Percentiles rank a stretch among this genome's conserved stretches.
Evolutionary conservation across 371 early-diverging fungal species (phyloP).

Genomic region (Quaeritorhiza haematococci): DNA sequence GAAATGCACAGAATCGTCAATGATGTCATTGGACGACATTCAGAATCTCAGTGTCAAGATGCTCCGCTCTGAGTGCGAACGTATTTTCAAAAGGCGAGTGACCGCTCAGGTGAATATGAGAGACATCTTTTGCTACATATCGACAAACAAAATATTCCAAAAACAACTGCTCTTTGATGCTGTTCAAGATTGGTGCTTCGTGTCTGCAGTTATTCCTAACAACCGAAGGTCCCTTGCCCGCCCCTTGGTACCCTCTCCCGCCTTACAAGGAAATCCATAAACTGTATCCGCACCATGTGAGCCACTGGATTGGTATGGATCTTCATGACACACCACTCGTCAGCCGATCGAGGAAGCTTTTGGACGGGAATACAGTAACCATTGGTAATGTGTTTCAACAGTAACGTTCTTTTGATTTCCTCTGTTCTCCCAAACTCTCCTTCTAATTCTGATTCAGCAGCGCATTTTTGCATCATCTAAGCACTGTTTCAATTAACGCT

Average conservation of each 20-base stretch:
- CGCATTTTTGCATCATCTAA: constrained; percentile 1
- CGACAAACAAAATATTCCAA: too few species aligned
- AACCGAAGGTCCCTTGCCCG: background rate
- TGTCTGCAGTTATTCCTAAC: background rate
- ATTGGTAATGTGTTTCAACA: constrained; percentile 45
- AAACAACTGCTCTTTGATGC: background rate
- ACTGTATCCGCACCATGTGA: constrained; percentile 91
- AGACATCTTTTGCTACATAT: too few species aligned
- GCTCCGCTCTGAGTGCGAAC: constrained; percentile 24
- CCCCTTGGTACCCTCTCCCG: background rate
- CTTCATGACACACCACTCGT: constrained; percentile 85
- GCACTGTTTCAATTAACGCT: too few species aligned
- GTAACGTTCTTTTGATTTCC: background rate
- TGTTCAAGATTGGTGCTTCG: background rate
- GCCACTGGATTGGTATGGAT: constrained; percentile 92
- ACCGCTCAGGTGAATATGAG: background rate
- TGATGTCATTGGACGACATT: constrained; percentile 74
- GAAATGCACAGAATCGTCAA: constrained; percentile 63
- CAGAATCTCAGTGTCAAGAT: constrained; percentile 46
- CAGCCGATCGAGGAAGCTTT: constrained; percentile 62
- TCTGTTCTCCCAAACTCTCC: background rate
- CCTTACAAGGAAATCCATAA: constrained; percentile 29
- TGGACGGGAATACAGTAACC: constrained; percentile 84
- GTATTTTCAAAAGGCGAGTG: constrained; percentile 18
- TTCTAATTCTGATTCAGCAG: background rate